These are phyloP conservation scores for Ustilago hordei DNA, from an alignment of 1,284 basidiomycete genomes.

Conservation along the genomic window DNA sequence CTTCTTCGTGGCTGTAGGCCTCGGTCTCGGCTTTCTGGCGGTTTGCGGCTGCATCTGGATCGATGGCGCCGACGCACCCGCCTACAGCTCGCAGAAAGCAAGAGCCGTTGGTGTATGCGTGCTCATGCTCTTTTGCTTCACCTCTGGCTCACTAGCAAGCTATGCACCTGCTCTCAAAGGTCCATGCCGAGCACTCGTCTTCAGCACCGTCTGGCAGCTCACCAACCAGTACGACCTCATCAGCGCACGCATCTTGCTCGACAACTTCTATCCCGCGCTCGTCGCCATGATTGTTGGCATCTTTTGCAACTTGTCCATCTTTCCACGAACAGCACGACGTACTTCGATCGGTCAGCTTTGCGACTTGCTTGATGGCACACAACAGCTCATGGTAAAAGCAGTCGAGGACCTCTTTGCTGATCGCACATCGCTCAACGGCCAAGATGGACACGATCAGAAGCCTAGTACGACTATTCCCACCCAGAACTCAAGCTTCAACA, in stretches of 20 bases:
- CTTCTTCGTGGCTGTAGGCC: conserved; percentile 37
- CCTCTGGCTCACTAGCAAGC: conserved; percentile 44
- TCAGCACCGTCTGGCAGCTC: conserved; percentile 54
- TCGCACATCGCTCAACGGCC: not conserved
- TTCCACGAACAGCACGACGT: conserved; percentile 48
- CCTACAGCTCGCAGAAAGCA: conserved; percentile 36
- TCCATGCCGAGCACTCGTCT: conserved; percentile 50
- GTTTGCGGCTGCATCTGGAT: conserved; percentile 55
- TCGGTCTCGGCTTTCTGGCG: conserved; percentile 45
- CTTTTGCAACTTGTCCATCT: conserved; percentile 43
- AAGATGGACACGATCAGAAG: not conserved
- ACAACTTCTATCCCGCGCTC: conserved; percentile 57
- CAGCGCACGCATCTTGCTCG: conserved; percentile 47
- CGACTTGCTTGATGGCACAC: conserved; percentile 24
- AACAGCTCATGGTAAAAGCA: conserved; percentile 34
- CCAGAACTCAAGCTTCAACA: conserved; percentile 5
- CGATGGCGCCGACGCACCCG: conserved; percentile 25
- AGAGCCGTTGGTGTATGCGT: conserved; percentile 55
- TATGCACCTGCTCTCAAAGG: conserved; percentile 55
- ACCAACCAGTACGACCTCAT: conserved; percentile 43
- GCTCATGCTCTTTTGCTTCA: conserved; percentile 51
- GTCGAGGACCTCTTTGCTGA: conserved; percentile 47
- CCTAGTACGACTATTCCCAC: not conserved
- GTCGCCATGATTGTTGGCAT: conserved; percentile 50
- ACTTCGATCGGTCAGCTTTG: conserved; percentile 38